These are phyloP conservation scores for Beauveria sp. DNA, from an alignment of 2,329 filamentous ascomycete genomes.

Conservation along the genomic window DNA sequence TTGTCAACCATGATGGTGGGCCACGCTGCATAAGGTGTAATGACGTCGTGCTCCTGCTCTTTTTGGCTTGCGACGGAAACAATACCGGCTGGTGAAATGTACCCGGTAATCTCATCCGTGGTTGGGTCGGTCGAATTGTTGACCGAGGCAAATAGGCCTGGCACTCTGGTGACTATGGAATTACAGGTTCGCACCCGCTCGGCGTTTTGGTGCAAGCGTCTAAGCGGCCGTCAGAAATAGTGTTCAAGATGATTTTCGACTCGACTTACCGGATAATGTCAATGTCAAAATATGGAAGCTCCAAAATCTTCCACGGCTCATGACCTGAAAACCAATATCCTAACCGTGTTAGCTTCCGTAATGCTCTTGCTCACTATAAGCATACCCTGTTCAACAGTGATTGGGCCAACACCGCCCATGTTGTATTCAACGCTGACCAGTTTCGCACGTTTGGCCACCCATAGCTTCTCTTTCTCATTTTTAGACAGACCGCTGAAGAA, in stretches of 20 bases:
- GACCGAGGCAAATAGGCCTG: constrained; percentile 34
- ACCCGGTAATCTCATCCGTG: constrained; percentile 28
- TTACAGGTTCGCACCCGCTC: constrained; percentile 35
- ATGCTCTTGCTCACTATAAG: too few species aligned
- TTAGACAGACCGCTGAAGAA: constrained; percentile 27
- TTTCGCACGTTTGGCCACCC: constrained; percentile 30
- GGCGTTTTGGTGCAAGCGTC: constrained; percentile 30
- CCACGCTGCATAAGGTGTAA: constrained; percentile 33
- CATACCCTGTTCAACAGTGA: constrained; percentile 32
- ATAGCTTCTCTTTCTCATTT: constrained; percentile 27
- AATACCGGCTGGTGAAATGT: constrained; percentile 34
- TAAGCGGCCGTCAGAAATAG: constrained; percentile 3
- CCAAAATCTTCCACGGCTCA: constrained; percentile 34
- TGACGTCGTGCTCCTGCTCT: constrained; percentile 31
- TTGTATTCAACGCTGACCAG: constrained; percentile 29
- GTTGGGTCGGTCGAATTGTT: constrained; percentile 32
- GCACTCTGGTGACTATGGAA: constrained; percentile 27
- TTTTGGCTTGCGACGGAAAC: constrained; percentile 32
- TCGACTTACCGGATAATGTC: constrained; percentile 27
- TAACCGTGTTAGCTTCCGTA: neutral
- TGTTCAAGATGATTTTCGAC: too few species aligned
- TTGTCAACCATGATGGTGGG: constrained; percentile 30
- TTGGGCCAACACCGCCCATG: constrained; percentile 27
- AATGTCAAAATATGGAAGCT: constrained; percentile 35
- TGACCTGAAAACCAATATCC: constrained; percentile 35